Evolutionary conservation across 2,329 filamentous ascomycete genomes (phyloP), one percentile per base, ranked within the genome.

Genomic region (Fusarium illudens): DNA sequence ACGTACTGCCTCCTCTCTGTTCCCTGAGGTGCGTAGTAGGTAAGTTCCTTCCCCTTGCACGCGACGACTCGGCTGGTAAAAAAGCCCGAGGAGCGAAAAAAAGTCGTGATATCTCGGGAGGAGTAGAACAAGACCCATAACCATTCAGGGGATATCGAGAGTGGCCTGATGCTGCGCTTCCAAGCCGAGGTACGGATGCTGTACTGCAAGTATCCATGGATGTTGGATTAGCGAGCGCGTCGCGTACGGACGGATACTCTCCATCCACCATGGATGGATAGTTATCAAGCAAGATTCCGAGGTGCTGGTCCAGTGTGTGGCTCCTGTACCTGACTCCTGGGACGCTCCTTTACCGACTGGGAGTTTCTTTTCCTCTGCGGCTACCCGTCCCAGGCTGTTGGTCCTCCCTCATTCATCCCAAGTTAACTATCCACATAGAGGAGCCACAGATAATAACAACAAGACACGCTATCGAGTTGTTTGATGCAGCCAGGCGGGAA

Each of bases 401-500:
- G 39, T 34, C 25, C 39, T 42, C 19, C 19, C 10, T 39, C 37
- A n/a, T n/a, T n/a, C 7, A 10, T 20, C 17, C n/a, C n/a, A n/a
- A n/a, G n/a, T n/a, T n/a, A n/a, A n/a, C n/a, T n/a, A n/a, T n/a
- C n/a, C n/a, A n/a, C n/a, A n/a, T n/a, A n/a, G n/a, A n/a, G n/a
- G n/a, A n/a, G n/a, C n/a, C n/a, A n/a, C n/a, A 50, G 46, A 50
- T 50, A 32, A 13, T 27, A 32, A 32, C 20, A 27, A 39, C 20
- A 39, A 12, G n/a, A 39, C 15, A 52, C 49, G 12, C 12, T 11
- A 27, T 13, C 33, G 33, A 27, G 20, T 20, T 36, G 17, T 22
- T 53, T 50, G 20, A 54, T 68, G 61, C 65, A 52, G 29, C 33
- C 44, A 30, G 34, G 30, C 54, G 48, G 39, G 10, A 53, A 42